Percentiles rank a stretch among this genome's conserved stretches.
Conservation (phyloP, 75 land plant genomes). For the Cupressus sempervirens region DNA sequence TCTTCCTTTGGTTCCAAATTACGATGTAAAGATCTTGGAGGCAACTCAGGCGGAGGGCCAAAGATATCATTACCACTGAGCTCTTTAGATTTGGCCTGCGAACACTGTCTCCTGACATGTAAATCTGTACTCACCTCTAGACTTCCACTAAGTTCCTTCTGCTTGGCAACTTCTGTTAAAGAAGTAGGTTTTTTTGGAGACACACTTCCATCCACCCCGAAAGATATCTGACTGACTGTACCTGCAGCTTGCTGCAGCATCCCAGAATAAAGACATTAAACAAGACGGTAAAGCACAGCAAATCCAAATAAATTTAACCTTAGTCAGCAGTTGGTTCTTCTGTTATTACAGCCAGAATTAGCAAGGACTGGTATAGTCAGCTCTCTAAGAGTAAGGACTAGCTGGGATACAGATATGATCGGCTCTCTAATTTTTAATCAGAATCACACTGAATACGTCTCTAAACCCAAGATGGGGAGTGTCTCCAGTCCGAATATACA, state of each 20-base stretch:
- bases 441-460: too few relatives aligned
- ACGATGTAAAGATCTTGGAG: slow-evolving; percentile 29
- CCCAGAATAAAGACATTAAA: not conserved
- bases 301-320: not conserved
- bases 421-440: too few relatives aligned
- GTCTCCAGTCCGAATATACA: too few relatives aligned
- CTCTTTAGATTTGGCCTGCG: slow-evolving; percentile 76
- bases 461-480: too few relatives aligned
- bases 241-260: slow-evolving; percentile 61
- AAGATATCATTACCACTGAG: slow-evolving; percentile 87
- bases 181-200: slow-evolving; percentile 84
- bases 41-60: slow-evolving; percentile 71
- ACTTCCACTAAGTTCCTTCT: slow-evolving; percentile 89
- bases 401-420: too few relatives aligned
- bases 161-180: slow-evolving; percentile 87
- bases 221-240: slow-evolving; percentile 79
- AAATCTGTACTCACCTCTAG: slow-evolving; percentile 46
- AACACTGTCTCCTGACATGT: slow-evolving; percentile 43
- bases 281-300: not conserved
- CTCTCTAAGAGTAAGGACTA: too few relatives aligned
- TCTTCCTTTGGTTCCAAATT: slow-evolving; percentile 27
- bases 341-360: too few relatives aligned
- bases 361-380: too few relatives aligned
- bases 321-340: too few relatives aligned
- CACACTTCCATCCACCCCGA: slow-evolving; percentile 61